Evolutionary conservation across 306 rosid genomes (phyloP), one percentile per base, ranked within the genome.

Genomic region (Malus fusca): DNA sequence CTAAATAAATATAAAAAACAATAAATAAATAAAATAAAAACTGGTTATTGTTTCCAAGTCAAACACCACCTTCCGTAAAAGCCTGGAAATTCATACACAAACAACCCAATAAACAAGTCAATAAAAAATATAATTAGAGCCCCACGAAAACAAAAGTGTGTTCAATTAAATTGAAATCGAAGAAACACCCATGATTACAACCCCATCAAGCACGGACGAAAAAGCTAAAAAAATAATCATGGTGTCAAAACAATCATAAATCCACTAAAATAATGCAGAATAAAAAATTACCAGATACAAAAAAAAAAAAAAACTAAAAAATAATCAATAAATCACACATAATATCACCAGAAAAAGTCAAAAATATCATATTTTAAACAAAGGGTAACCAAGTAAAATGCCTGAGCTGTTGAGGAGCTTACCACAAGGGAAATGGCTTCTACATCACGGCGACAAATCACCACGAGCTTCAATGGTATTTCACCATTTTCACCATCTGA

Each of bases 31-130:
- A 66, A 73, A 79, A 42, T 22, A 53, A 67, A 52, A 76, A 76
- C 53, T 78, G 81, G 46, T 79, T 65, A 78, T 44, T 69, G 83
- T 79, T 69, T 68, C 85, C 82, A 90, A 90, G 93, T 85, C 96
- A 89, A 88, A 84, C 48, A 51, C 89, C 88, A 78, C 87, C 89
- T 85, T 87, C 87, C 85, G 90, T 85, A 80, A 83, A 77, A 81
- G 92, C 87, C 93, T 88, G 93, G 72, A 81, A 90, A 89, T 79
- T 79, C 82, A 84, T 72, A 82, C 85, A 73, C 63, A 84, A 14
- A 84, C 2, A 37, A 51, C 68, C 77, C 40, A 80, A 72, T 76
- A 80, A 82, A 85, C 71, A 43, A 83, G 67, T 74, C 69, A 62
- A 81, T 44, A 8, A 35, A 33, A 33, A 75, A 69, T 22, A 43